These are phyloP conservation scores for Cryptococcus wingfieldii DNA, from an alignment of 1,284 basidiomycete genomes.

Conservation along the genomic window DNA sequence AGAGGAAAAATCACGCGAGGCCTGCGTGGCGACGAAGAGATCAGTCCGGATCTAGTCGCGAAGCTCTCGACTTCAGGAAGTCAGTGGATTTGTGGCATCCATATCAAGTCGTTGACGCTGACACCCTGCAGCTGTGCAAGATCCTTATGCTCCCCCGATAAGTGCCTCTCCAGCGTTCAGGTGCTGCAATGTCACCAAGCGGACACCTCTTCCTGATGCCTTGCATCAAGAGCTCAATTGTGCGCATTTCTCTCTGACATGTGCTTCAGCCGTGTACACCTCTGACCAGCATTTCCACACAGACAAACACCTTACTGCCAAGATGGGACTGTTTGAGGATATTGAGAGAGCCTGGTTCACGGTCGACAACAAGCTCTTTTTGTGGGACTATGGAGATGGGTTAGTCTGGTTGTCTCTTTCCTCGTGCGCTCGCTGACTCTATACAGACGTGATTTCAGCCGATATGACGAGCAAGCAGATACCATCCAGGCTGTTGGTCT, in stretches of 20 bases:
- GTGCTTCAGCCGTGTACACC: not conserved
- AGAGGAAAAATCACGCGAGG: conserved; percentile 36
- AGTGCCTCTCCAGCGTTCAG: conserved; percentile 8
- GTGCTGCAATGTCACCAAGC: conserved; percentile 15
- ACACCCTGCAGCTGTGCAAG: not conserved
- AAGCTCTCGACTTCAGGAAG: not conserved
- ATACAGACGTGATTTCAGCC: conserved; percentile 48
- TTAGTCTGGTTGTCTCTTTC: conserved; percentile 47
- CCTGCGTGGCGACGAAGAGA: conserved; percentile 34
- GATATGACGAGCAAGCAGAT: conserved; percentile 87
- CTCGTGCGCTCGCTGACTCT: not conserved
- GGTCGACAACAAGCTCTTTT: conserved; percentile 86
- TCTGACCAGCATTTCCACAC: conserved; percentile 1
- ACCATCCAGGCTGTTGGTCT: conserved; percentile 81
- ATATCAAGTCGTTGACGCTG: not conserved
- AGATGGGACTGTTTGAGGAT: conserved; percentile 87
- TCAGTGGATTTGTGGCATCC: not conserved
- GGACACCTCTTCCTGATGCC: conserved; percentile 41
- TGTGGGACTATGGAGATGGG: conserved; percentile 97
- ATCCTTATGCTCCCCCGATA: conserved; percentile 6
- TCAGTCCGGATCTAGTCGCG: conserved; percentile 36
- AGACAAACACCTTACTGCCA: conserved; percentile 39
- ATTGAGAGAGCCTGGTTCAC: conserved; percentile 95
- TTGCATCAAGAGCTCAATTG: conserved; percentile 43
- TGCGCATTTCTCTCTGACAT: conserved; percentile 12